Evolutionary conservation across 2,329 filamentous ascomycete genomes (phyloP).

Genomic region (Aspergillus phoenicis): DNA sequence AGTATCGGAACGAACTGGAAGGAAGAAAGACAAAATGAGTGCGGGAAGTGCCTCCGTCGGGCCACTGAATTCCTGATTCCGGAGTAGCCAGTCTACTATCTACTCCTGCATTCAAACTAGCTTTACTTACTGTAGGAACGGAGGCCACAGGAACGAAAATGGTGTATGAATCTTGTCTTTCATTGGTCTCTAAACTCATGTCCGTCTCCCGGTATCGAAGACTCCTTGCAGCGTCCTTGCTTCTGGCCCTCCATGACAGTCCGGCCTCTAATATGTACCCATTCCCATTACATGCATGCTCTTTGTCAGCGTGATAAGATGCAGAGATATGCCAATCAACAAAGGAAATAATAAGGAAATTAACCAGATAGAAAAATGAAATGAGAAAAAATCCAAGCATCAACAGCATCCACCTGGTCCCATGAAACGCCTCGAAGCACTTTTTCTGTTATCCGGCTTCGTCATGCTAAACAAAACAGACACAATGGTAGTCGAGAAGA

Average conservation of each 20-base stretch:
- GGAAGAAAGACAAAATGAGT: neutral
- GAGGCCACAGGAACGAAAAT: neutral
- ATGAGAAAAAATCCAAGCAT: slow-evolving; percentile 7
- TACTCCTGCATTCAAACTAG: neutral
- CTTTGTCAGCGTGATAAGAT: slow-evolving; percentile 9
- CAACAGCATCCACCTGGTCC: too few species aligned
- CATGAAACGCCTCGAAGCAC: slow-evolving; percentile 14
- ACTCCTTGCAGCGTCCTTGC: slow-evolving; percentile 24
- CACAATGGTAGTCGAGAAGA: slow-evolving; percentile 7
- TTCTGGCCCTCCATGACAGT: slow-evolving; percentile 9
- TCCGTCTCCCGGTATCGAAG: neutral
- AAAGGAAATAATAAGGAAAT: slow-evolving; percentile 10
- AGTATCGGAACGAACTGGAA: neutral
- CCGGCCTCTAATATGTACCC: slow-evolving; percentile 8
- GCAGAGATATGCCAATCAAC: slow-evolving; percentile 11
- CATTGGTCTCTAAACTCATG: slow-evolving; percentile 6
- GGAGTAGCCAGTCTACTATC: too few species aligned
- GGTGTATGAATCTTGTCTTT: slow-evolving; percentile 1
- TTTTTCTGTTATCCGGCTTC: slow-evolving; percentile 10
- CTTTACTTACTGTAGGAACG: slow-evolving; percentile 1
- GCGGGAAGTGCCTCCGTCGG: slow-evolving; percentile 4
- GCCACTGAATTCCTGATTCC: neutral
- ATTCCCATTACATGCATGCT: slow-evolving; percentile 20
- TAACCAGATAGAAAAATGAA: slow-evolving; percentile 6
- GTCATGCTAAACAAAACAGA: slow-evolving; percentile 20